Conservation (phyloP, 2,329 filamentous ascomycete species). For the Tolypocladium ovalisporum region DNA sequence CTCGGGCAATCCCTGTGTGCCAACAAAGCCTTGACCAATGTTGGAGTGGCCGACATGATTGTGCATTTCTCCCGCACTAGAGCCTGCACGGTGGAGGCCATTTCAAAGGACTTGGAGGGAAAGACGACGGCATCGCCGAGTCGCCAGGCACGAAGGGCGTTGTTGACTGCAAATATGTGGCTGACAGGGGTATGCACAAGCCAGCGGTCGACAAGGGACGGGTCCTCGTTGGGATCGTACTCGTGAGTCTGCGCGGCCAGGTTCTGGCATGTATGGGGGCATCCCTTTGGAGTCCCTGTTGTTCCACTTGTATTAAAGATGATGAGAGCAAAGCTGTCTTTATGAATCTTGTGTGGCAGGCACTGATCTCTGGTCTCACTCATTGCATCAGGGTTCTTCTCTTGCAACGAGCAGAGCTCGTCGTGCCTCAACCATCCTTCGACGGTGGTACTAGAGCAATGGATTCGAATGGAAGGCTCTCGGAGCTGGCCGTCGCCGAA, state of each 20-base stretch:
- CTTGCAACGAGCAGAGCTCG: background rate
- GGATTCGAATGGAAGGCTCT: slow-evolving; percentile 8
- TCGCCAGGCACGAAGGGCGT: slow-evolving; percentile 24
- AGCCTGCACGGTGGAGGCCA: slow-evolving; percentile 18
- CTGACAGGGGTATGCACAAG: slow-evolving; percentile 25
- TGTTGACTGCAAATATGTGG: slow-evolving; percentile 29
- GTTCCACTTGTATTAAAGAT: slow-evolving; percentile 40
- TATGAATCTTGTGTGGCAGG: background rate
- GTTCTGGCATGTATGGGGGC: slow-evolving; percentile 28
- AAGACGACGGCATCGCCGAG: slow-evolving; percentile 23
- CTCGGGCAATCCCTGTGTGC: slow-evolving; percentile 17
- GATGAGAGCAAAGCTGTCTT: slow-evolving; percentile 22
- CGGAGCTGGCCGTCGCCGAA: background rate
- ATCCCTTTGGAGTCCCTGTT: slow-evolving; percentile 35
- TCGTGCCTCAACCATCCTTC: slow-evolving; percentile 10
- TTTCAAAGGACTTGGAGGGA: slow-evolving; percentile 21
- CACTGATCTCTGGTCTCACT: no score
- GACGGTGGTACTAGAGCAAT: slow-evolving; percentile 10
- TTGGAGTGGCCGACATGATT: slow-evolving; percentile 29
- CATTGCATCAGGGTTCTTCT: background rate
- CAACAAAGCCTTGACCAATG: slow-evolving; percentile 20
- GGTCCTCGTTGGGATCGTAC: slow-evolving; percentile 22
- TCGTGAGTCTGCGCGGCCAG: slow-evolving; percentile 24
- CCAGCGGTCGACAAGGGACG: slow-evolving; percentile 17
- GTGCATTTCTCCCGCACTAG: slow-evolving; percentile 21